Conservation (phyloP, 768 basidiomycete genomes). For the Agrocybe pediades region DNA sequence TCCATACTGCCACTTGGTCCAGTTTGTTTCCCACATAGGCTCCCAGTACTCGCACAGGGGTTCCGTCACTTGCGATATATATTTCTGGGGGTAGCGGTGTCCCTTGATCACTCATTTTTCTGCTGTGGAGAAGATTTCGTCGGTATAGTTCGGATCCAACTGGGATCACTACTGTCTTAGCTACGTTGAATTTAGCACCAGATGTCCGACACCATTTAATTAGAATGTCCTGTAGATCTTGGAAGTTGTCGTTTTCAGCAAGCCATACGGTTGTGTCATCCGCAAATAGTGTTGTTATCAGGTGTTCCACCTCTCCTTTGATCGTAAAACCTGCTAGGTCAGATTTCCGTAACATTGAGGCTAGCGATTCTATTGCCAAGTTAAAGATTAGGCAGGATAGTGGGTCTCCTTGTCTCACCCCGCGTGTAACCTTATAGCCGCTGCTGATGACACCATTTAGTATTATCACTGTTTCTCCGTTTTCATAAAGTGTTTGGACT, state of each 20-base stretch:
- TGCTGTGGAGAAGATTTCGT: too few relatives aligned
- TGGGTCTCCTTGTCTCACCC: conserved; percentile 35
- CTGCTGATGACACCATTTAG: conserved; percentile 32
- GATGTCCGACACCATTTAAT: conserved; percentile 40
- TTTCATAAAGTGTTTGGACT: conserved; percentile 27
- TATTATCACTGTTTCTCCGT: conserved; percentile 30
- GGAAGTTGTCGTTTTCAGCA: conserved; percentile 24
- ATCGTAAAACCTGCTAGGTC: conserved; percentile 25
- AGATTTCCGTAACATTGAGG: conserved; percentile 22
- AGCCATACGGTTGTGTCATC: conserved; percentile 42
- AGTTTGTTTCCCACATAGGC: conserved; percentile 29
- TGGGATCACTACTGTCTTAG: too few relatives aligned
- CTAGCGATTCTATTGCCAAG: conserved; percentile 40
- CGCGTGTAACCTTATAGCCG: conserved; percentile 27
- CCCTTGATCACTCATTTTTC: too few relatives aligned
- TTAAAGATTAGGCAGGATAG: conserved; percentile 40
- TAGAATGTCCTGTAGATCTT: conserved; percentile 26
- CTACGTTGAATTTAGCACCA: conserved; percentile 39
- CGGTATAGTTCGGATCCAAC: too few relatives aligned
- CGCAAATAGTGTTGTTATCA: conserved; percentile 36
- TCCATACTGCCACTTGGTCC: conserved; percentile 23
- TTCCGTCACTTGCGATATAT: conserved; percentile 26
- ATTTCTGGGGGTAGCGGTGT: too few relatives aligned
- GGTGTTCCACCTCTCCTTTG: conserved; percentile 11
- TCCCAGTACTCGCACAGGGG: conserved; percentile 28